Percentiles rank a stretch among this genome's conserved stretches.
phyloP scores from a whole-genome alignment of 164 flowering plant species.

The Houttuynia cordata region DNA sequence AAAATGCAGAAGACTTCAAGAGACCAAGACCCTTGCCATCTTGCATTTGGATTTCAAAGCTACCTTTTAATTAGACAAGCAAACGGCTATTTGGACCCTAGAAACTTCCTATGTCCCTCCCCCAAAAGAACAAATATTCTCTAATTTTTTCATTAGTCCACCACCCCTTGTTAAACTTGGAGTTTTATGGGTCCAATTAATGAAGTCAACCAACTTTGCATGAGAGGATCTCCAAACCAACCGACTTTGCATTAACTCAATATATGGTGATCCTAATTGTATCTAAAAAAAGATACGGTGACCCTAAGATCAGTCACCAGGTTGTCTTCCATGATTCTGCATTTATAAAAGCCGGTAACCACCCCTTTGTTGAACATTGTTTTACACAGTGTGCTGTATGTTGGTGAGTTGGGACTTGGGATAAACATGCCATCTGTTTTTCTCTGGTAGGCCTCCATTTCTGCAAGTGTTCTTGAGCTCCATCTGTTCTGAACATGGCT shows the following conservation, averaged over 20 bases:
- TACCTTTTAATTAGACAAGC: too few relatives aligned
- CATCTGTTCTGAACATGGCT: conserved; percentile 2
- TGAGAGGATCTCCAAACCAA: too few relatives aligned
- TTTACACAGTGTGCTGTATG: not conserved
- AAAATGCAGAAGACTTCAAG: conserved; percentile 7
- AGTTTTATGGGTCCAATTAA: too few relatives aligned
- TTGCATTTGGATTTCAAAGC: not conserved
- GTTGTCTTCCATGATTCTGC: conserved; percentile 6
- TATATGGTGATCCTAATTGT: too few relatives aligned
- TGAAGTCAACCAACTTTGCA: too few relatives aligned
- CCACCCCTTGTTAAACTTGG: too few relatives aligned
- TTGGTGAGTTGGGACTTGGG: not conserved
- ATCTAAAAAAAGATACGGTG: too few relatives aligned
- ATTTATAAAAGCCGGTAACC: not conserved
- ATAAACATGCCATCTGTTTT: not conserved
- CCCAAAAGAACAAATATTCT: too few relatives aligned
- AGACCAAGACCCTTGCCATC: conserved; percentile 4
- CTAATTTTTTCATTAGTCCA: too few relatives aligned
- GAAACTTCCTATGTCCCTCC: too few relatives aligned
- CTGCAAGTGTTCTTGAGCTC: not conserved
- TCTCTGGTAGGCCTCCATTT: not conserved
- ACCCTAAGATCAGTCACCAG: not conserved
- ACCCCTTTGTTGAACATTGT: not conserved
- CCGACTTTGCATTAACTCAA: too few relatives aligned
- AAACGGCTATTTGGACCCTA: too few relatives aligned